Conservation (phyloP, 1,139 yeast species). For the Candida labiduridarum region DNA sequence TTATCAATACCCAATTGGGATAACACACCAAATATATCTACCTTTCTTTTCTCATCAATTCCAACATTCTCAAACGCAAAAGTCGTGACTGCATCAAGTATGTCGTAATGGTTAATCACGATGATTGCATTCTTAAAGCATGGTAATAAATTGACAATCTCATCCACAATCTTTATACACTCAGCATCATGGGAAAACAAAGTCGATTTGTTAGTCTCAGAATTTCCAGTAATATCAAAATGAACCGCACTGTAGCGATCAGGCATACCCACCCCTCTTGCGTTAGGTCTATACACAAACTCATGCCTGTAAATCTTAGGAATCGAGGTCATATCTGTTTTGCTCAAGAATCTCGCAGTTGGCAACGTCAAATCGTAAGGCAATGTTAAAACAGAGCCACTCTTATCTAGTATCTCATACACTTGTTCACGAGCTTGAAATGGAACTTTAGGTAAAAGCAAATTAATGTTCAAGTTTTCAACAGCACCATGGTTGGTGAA, state of each 20-base stretch:
- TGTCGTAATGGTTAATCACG: constrained; percentile 77
- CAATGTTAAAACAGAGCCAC: constrained; percentile 83
- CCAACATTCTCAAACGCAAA: constrained; percentile 79
- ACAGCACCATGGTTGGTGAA: constrained; percentile 87
- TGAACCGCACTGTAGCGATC: constrained; percentile 77
- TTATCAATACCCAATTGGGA: constrained; percentile 78
- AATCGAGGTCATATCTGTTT: constrained; percentile 48
- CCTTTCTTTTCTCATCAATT: constrained; percentile 59
- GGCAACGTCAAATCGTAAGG: constrained; percentile 91
- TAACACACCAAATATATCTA: constrained; percentile 67
- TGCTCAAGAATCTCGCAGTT: constrained; percentile 80
- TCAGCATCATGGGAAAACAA: constrained; percentile 73
- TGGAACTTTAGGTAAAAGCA: constrained; percentile 81
- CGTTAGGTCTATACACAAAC: constrained; percentile 73
- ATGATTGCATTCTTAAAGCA: constrained; percentile 60
- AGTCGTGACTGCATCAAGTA: constrained; percentile 62
- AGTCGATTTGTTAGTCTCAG: constrained; percentile 32
- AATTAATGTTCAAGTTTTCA: constrained; percentile 55
- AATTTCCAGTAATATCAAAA: constrained; percentile 72
- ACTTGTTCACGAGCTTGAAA: constrained; percentile 64
- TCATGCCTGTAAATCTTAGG: constrained; percentile 76
- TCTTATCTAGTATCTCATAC: constrained; percentile 78
- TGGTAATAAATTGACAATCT: constrained; percentile 64
- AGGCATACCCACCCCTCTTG: constrained; percentile 62
- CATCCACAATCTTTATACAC: constrained; percentile 78